Base-by-base conservation (phyloP, 2,329 filamentous ascomycete species). In the Aureobasidium sp. region DNA sequence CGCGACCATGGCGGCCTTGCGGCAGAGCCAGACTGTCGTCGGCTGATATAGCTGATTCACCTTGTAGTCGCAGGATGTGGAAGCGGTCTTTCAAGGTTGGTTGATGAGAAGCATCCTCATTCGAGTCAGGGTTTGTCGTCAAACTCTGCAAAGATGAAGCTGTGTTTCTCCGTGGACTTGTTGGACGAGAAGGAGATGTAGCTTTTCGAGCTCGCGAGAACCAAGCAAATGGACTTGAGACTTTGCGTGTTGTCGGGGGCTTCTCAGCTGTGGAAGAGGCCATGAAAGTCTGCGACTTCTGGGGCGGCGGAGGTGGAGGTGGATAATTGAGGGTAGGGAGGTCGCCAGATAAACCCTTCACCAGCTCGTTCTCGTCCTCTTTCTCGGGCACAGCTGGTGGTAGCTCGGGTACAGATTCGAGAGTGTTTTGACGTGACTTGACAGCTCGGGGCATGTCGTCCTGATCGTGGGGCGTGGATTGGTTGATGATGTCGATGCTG, bases 191-290 rank as follows among this genome's bases (percentile, higher is more conserved):
- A 36, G 82, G 77, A 64, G 81, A 70, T 20, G 87, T 82, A 85
- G 82, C 57, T 84, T 81, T 46, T 78, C 73, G 58, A 12, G 75
- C 74, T 32, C 90, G 81, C 36, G 90, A 90, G 42, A 95, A 82
- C 87, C 90, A 93, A 42, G 90, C 85, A 69, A 96, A 95, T n/a
- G 89, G 90, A 67, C 90, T 90, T 9, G 90, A 92, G 61, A 95
- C 83, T 73, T 94, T 96, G 70, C 91, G 81, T 17, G 70, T 82
- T 67, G 78, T 69, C 20, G 77, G 72, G 44, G 76, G 72, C 37
- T 50, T 50, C 3, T 50, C 44, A 9, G 34, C 8, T 26, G 41
- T 60, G 17, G 56, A 44, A 13, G 56, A 39, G 3, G 17, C 42
- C 32, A 48, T 48, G 13, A 34, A 46, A 5, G 55, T 48, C 13